Evolutionary conservation across 805 yeast species (phyloP).

Genomic region (Sugiyamaella americana): DNA sequence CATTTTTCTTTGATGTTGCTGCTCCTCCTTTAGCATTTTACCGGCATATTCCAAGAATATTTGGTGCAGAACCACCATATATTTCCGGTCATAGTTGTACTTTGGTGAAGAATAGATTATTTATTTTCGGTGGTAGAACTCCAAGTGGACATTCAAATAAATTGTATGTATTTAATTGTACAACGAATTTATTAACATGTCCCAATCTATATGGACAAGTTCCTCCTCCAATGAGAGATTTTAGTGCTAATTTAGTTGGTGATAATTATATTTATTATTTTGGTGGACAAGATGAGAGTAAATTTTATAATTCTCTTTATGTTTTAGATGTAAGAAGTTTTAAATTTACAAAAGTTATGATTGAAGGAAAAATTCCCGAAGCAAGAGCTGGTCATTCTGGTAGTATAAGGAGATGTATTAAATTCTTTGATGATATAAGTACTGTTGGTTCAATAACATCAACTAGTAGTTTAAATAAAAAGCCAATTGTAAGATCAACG

Average conservation of each 20-base stretch:
- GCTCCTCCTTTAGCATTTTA: conserved; percentile 18
- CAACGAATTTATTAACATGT: conserved; percentile 12
- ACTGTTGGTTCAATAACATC: neutral
- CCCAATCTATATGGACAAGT: conserved; percentile 12
- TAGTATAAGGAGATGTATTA: conserved; percentile 2
- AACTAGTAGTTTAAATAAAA: neutral
- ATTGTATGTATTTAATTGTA: conserved; percentile 20
- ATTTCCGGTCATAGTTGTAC: conserved; percentile 21
- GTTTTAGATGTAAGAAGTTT: conserved; percentile 14
- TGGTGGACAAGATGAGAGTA: conserved; percentile 20
- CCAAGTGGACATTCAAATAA: conserved; percentile 13
- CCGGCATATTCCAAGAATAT: conserved; percentile 21
- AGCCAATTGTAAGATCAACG: conserved; percentile 3
- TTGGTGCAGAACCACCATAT: conserved; percentile 22
- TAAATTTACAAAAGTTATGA: conserved; percentile 9
- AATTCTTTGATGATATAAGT: neutral
- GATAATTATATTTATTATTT: conserved; percentile 18
- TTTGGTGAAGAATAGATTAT: conserved; percentile 15
- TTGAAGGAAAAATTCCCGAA: conserved; percentile 13
- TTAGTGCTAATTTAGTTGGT: conserved; percentile 12
- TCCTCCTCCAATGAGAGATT: conserved; percentile 15
- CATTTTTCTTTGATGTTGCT: conserved; percentile 8
- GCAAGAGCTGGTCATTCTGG: conserved; percentile 18
- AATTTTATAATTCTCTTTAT: conserved; percentile 11
- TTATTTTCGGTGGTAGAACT: conserved; percentile 22